These are phyloP conservation scores for Pirum gemmata DNA, from an alignment of 78 protist genomes.

Conservation along the genomic window DNA sequence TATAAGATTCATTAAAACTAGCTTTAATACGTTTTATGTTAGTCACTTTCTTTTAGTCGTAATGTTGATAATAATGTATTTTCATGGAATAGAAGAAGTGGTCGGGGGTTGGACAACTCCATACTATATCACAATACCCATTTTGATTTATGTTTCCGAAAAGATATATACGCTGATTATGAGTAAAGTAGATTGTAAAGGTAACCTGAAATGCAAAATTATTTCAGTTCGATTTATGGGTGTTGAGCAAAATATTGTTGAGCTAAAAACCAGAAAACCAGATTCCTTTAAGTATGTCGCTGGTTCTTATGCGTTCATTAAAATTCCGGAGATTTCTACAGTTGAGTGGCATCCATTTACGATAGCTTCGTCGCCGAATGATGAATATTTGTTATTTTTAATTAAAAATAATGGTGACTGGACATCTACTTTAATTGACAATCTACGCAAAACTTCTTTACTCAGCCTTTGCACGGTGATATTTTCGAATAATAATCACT, in stretches of 20 bases:
- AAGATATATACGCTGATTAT: neutral
- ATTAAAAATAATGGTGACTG: neutral
- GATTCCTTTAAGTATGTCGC: neutral
- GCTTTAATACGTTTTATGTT: neutral
- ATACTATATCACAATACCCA: neutral
- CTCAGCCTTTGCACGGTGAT: too few species aligned
- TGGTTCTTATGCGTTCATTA: neutral
- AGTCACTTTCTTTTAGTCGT: neutral
- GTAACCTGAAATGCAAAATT: neutral
- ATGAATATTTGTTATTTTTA: neutral
- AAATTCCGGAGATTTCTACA: neutral
- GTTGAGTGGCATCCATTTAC: constrained; percentile 19
- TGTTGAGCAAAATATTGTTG: neutral
- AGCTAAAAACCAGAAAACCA: neutral
- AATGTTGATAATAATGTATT: neutral
- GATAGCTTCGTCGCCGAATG: neutral
- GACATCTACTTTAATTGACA: neutral
- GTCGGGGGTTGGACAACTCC: neutral
- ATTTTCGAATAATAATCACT: neutral
- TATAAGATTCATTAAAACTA: neutral
- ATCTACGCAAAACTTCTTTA: neutral
- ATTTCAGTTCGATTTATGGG: neutral
- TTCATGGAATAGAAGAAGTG: neutral
- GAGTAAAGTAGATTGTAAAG: neutral
- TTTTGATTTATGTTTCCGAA: neutral